Evolutionary conservation across 75 land plant species (phyloP), one percentile per base, ranked within the genome.

Genomic region (Azolla pinnata): DNA sequence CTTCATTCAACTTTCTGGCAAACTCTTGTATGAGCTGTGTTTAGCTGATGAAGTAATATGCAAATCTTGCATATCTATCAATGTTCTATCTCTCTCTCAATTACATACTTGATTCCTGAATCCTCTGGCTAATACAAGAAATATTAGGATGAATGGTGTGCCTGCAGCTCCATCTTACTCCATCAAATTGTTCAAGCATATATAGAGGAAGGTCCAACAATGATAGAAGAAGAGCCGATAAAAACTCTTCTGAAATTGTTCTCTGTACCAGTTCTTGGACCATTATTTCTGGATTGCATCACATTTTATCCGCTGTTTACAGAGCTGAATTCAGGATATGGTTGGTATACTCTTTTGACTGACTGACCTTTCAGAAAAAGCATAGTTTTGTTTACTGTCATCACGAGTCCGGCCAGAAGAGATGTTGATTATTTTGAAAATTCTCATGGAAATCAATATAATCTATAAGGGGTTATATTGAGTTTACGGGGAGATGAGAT

Each of bases 271-370:
- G 25, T 2, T 24, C 24, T 52, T 23, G 54, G 29, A 4, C 26
- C 16, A 29, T 25, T 7, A 27, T 52, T 52, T 52, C 54, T 52
- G 24, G 54, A 52, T 7, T 52, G 54, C 29, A 52, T 23, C 28
- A 52, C 29, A 25, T 1, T 52, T 25, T 23, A 3, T 52, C 29
- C 54, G 24, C 29, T 25, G 9, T 26, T 27, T 23, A 27, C 24
- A 52, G 29, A 25, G 14, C 28, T 52, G 54, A 26, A 52, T 3
- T 3, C 27, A 24, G 54, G 18, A 24, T 2, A 24, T 2, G 2
- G 29, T 52, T 4, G 24, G 54, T 12, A 12, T 5, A 20, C 51
- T 48, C 51, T 4, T 17, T 48, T 8, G 14, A 38, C 7, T 14
- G 12, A 38, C 42, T 38, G 42, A 38, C 7, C 14, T 38, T 38